These are phyloP conservation scores for Aspergillus luchuensis DNA, from an alignment of 2,329 filamentous ascomycete genomes.

Conservation along the genomic window DNA sequence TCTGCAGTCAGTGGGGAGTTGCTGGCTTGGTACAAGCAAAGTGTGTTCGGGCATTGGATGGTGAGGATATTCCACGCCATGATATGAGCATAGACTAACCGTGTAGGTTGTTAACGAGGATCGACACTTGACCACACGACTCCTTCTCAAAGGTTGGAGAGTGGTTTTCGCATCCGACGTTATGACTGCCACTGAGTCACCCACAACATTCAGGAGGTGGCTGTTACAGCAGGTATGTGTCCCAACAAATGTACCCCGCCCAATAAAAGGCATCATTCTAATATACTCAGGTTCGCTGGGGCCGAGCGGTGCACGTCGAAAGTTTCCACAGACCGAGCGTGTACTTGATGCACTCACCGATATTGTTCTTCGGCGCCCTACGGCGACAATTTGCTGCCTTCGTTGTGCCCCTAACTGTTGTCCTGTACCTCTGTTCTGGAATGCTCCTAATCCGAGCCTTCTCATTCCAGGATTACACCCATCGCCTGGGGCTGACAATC, in stretches of 20 bases:
- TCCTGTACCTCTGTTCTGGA: slow-evolving; percentile 35
- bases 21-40: slow-evolving; percentile 42
- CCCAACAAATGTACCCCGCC: neutral
- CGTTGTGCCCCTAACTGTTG: slow-evolving; percentile 29
- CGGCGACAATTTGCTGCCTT: slow-evolving; percentile 34
- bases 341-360: slow-evolving; percentile 36
- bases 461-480: slow-evolving; percentile 29
- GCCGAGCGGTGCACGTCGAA: slow-evolving; percentile 41
- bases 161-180: slow-evolving; percentile 38
- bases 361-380: slow-evolving; percentile 39
- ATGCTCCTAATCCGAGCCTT: slow-evolving; percentile 28
- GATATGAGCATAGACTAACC: neutral
- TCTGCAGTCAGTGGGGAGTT: slow-evolving; percentile 34
- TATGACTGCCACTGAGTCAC: slow-evolving; percentile 41
- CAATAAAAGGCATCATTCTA: neutral
- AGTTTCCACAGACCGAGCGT: slow-evolving; percentile 37
- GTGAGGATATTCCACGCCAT: slow-evolving; percentile 11
- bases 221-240: slow-evolving; percentile 34
- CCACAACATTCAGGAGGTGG: slow-evolving; percentile 38
- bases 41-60: slow-evolving; percentile 37
- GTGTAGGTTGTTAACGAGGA: slow-evolving; percentile 41
- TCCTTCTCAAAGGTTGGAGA: slow-evolving; percentile 38
- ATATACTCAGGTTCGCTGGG: slow-evolving; percentile 32
- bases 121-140: slow-evolving; percentile 41
- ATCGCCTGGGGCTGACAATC: slow-evolving; percentile 32